A percentile compares a stretch with the other conserved stretches of the same genome.
phyloP scores from a whole-genome alignment of 2,329 filamentous ascomycete genomes.

The Ceratocystis huliohia region DNA sequence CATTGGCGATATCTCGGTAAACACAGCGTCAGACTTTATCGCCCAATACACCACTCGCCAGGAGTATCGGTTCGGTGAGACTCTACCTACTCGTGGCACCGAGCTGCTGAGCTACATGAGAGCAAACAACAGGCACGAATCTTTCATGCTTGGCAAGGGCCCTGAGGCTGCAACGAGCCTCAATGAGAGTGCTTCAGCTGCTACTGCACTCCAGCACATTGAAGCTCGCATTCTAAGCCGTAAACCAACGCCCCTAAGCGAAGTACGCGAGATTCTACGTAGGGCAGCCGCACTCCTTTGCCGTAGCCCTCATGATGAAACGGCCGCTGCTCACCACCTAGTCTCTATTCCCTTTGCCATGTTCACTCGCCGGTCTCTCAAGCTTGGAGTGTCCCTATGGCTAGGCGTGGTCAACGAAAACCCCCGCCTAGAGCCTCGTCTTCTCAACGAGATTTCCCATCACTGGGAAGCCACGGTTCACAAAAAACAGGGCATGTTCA shows the following conservation, averaged over 20 bases:
- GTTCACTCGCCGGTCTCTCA: slow-evolving; percentile 91
- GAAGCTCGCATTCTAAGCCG: slow-evolving; percentile 57
- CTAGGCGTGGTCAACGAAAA: slow-evolving; percentile 95
- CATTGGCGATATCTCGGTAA: slow-evolving; percentile 61
- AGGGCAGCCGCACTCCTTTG: slow-evolving; percentile 79
- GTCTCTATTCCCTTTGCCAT: slow-evolving; percentile 86
- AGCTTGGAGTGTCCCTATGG: slow-evolving; percentile 91
- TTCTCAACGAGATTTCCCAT: slow-evolving; percentile 75
- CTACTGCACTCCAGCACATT: slow-evolving; percentile 57
- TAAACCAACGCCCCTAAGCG: slow-evolving; percentile 56
- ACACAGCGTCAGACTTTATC: slow-evolving; percentile 89
- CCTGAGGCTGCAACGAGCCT: slow-evolving; percentile 21
- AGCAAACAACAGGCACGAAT: slow-evolving; percentile 42
- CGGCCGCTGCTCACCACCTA: slow-evolving; percentile 69
- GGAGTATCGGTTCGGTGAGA: slow-evolving; percentile 81
- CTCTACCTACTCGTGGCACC: slow-evolving; percentile 53
- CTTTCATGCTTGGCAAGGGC: slow-evolving; percentile 40
- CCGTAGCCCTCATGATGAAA: slow-evolving; percentile 60
- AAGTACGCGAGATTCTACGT: slow-evolving; percentile 70
- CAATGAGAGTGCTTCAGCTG: slow-evolving; percentile 43
- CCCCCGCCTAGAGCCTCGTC: slow-evolving; percentile 69
- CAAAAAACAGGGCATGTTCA: slow-evolving; percentile 70
- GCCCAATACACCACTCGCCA: slow-evolving; percentile 95
- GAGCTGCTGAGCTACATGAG: slow-evolving; percentile 44
- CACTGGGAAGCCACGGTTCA: slow-evolving; percentile 82